Evolutionary conservation across 345 rosid species (phyloP), one percentile per base, ranked within the genome.

Genomic region (Hypericum perforatum): DNA sequence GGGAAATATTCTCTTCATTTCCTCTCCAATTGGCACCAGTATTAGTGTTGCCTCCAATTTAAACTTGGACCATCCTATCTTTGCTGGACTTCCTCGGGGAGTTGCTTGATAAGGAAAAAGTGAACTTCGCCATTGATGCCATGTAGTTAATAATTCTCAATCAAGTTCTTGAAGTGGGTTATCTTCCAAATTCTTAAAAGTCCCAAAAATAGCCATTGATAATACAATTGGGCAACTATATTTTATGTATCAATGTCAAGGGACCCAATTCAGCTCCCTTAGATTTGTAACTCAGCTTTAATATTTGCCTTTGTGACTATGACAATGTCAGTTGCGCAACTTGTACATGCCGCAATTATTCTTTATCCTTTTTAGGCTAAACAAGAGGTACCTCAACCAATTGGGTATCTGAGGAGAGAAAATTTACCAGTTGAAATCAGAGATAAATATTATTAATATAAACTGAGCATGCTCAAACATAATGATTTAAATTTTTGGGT

Each of bases 161-260:
- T 69, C 65, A 49, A 63, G 45, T 13, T 52, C 65, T 45, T 43
- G 22, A 50, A 51, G 53, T 52, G 52, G 55, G 58, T 43, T 53
- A 61, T 52, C 68, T 53, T 57, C 32, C 43, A 22, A 45, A 12
- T 63, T 32, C 39, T 43, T 2, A 63, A 32, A 58, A 55, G 43
- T 61, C 47, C 11, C 2, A 13, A 50, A 59, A 11, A 53, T 38
- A 7, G 52, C 0, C 11, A 57, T 15, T 29, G 39, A 49, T 53
- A 46, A 44, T 51, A 36, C 45, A 61, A 54, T 64, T 45, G 62
- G 53, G 50, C 64, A 60, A 45, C 75, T 36, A 63, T 43, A 57
- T 36, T 3, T 22, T 22, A 22, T 22, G 32, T 7, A 49, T 63
- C 64, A 29, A 39, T 16, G 39, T 62, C 66, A 29, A 52, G 59